These are phyloP conservation scores for Hemileccinum rubropunctum DNA, from an alignment of 768 basidiomycete species.

Conservation along the genomic window DNA sequence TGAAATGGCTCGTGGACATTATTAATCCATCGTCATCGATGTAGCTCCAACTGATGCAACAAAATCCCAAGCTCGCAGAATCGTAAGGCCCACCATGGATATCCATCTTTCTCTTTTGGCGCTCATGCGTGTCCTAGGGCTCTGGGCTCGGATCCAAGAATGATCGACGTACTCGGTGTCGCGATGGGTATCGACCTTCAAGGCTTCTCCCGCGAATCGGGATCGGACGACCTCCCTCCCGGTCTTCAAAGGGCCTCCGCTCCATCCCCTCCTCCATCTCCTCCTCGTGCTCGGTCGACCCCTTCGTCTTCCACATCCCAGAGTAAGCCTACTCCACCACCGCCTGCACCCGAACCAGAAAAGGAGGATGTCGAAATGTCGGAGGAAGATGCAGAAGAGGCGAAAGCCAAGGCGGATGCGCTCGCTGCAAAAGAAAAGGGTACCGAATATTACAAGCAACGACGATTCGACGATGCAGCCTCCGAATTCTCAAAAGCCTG, in stretches of 20 bases:
- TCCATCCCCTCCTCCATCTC: constrained; percentile 22
- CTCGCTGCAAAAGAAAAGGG: constrained; percentile 79
- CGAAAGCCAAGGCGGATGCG: constrained; percentile 71
- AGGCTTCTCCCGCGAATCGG: constrained; percentile 80
- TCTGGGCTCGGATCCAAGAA: constrained; percentile 73
- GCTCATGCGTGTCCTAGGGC: constrained; percentile 37
- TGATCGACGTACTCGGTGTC: constrained; percentile 92
- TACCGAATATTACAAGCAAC: constrained; percentile 79
- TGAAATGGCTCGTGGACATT: not conserved
- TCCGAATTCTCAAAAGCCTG: constrained; percentile 82
- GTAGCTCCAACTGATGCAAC: constrained; percentile 64
- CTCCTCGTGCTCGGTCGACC: constrained; percentile 31
- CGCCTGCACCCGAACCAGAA: constrained; percentile 40
- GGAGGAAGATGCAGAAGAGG: constrained; percentile 67
- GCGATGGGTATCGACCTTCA: constrained; percentile 93
- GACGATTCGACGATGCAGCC: constrained; percentile 76
- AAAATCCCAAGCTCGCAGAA: constrained; percentile 64
- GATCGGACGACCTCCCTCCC: constrained; percentile 75
- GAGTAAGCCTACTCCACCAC: constrained; percentile 37
- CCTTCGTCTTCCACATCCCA: constrained; percentile 44
- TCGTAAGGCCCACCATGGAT: constrained; percentile 36
- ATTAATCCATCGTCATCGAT: not conserved
- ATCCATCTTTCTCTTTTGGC: not conserved
- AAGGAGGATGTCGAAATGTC: constrained; percentile 64
- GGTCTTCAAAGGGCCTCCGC: constrained; percentile 39